Evolutionary conservation across 2,329 filamentous ascomycete species (phyloP), one percentile per base, ranked within the genome.

Genomic region (Nigrograna mackinnonii): DNA sequence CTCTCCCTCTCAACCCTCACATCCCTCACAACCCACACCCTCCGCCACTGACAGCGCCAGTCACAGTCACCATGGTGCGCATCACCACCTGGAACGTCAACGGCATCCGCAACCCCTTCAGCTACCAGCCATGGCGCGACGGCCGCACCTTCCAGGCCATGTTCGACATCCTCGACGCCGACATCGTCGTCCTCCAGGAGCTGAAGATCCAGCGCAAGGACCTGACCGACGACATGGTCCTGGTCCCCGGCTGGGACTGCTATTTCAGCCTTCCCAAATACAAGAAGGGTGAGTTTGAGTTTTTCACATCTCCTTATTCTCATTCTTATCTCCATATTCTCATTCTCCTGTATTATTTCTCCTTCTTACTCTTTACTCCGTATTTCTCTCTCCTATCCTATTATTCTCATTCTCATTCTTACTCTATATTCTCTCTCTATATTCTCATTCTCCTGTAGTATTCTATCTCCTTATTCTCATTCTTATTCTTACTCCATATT

Each of bases 121-220:
- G 71, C 31, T 78, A 78, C 55, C 71, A 74, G 54, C 75, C 75
- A 71, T 78, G 75, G 75, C 71, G 74, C 55, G 60, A 66, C 33
- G 67, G 64, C 18, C 65, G 72, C 44, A 70, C 72, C 12, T 78
- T 76, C 58, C 63, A 67, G 34, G 79, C 86, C 52, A 97, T 97
- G 94, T 97, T 99, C 70, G 89, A 96, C 54, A 88, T 87, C 32
- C 79, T 99, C 5, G 88, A 94, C 65, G 85, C 91, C 39, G 94
- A 99, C 66, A 94, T 99, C 50, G 84, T 97, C 14, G 79, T 96
- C 44, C 91, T 97, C 76, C 94, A 99, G 68, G 94, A 97, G 70
- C 85, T 90, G 32, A 99, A 97, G 71, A 96, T 97, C 30, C 94
- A 97, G 64, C 81, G 87, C 43, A 96, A 96, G 64, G 91, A 96